phyloP scores from a whole-genome alignment of 2,329 filamentous ascomycete species.

The Rhynchosporium secalis region DNA sequence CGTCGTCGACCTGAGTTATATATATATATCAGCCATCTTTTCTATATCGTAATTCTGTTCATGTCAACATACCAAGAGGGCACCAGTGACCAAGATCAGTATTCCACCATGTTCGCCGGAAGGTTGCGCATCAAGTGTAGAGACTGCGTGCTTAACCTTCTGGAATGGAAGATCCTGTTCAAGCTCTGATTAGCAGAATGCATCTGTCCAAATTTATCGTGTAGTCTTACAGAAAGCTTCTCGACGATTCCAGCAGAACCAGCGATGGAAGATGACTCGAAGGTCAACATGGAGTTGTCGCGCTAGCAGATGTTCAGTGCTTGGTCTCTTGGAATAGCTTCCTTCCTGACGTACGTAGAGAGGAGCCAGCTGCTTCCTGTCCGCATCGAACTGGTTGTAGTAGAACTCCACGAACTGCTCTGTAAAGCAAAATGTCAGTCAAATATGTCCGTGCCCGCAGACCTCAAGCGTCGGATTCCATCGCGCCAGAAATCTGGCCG shows the following conservation, averaged over 20 bases:
- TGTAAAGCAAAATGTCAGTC: slow-evolving; percentile 41
- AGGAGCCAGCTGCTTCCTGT: slow-evolving; percentile 61
- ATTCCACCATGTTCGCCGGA: slow-evolving; percentile 67
- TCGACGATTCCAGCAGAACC: slow-evolving; percentile 69
- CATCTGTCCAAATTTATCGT: background rate
- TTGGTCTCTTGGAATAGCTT: slow-evolving; percentile 1
- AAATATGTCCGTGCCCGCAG: background rate
- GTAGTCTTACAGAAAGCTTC: slow-evolving; percentile 71
- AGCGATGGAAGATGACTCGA: slow-evolving; percentile 69
- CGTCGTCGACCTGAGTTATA: slow-evolving; percentile 72
- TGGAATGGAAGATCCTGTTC: slow-evolving; percentile 73
- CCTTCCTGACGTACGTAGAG: slow-evolving; percentile 72
- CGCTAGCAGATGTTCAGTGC: slow-evolving; percentile 53
- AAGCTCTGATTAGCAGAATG: slow-evolving; percentile 18
- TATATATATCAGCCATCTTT: slow-evolving; percentile 22
- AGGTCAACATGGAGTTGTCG: slow-evolving; percentile 87
- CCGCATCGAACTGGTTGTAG: slow-evolving; percentile 81
- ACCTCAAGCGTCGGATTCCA: background rate
- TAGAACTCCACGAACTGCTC: slow-evolving; percentile 89
- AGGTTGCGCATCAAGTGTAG: slow-evolving; percentile 83
- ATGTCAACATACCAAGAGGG: slow-evolving; percentile 66
- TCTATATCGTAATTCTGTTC: background rate
- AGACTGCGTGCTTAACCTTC: slow-evolving; percentile 75
- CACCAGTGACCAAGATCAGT: slow-evolving; percentile 84
- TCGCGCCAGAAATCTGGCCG: too few relatives aligned